Evolutionary conservation across 1,284 basidiomycete genomes (phyloP), one percentile per base, ranked within the genome.

Genomic region (Psilocybe mexicana): DNA sequence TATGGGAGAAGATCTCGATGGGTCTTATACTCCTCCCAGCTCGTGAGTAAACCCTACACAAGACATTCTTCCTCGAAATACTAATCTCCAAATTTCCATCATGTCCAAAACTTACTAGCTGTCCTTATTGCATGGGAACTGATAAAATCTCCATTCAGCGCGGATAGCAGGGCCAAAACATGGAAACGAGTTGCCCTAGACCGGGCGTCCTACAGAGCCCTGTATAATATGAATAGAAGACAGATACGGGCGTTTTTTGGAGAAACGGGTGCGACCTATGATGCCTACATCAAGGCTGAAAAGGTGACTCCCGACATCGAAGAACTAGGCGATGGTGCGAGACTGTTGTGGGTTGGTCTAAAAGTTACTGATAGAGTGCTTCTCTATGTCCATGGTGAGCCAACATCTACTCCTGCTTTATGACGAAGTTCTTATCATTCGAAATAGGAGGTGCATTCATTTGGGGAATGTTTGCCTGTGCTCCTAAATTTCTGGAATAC

Each of bases 321-420:
- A 23, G 67, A 72, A 28, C 28, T 71, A 2, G 67, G 61, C 10
- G 60, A 65, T 5, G 65, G 59, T 33, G 69, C 62, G 1, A 66
- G 58, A 33, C 52, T 74, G 8, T 54, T 70, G n/a, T 74, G 72
- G 72, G 61, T 74, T 38, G 65, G 64, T 4, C 65, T 63, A 1
- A 67, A 67, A 50, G 45, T 59, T 4, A 63, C 62, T 2, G 64
- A 71, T 23, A 67, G 64, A 4, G 67, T 74, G n/a, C 46, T 72
- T 14, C 54, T 73, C 2, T 72, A 71, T 52, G 55, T 68, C 10
- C 72, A 73, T 57, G 70, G 72, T 72, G 45, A 26, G 65, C 44
- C 30, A 33, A 38, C 38, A 40, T 40, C 4, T 40, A 11, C 38
- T 6, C 38, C 4, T 40, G 38, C 35, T 36, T 12, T 6, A 7